Evolutionary conservation across 768 basidiomycete genomes (phyloP), one percentile per base, ranked within the genome.

Genomic region (Termitomyces heimii): DNA sequence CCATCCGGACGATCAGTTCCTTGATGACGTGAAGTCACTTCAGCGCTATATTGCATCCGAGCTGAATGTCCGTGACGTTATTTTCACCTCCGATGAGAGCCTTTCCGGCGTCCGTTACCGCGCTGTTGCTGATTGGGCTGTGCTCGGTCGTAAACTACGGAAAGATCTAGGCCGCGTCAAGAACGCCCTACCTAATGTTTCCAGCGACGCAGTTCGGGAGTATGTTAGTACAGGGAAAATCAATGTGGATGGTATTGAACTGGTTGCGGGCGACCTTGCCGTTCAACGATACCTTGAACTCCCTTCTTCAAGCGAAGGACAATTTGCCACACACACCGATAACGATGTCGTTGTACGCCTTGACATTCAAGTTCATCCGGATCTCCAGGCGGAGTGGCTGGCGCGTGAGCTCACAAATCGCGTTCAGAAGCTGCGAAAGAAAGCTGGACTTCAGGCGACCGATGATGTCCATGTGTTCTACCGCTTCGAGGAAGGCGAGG

Each of bases 311-410:
- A 73, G 76, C 12, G 80, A 84, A 65, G 82, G 79, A 47, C 85
- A 86, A 62, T 88, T 83, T 62, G 84, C 86, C 42, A 92, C 89
- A 29, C 86, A 94, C 60, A 93, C 94, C 22, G 92, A 98, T 73
- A 91, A 89, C 65, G 94, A 98, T 63, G 94, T 98, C 52, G 95
- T 97, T 49, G 82, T 98, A 60, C 81, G 96, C 47, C 84, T 99
- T 40, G 97, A 99, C 71, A 84, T 93, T 54, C 85, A 89, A 68
- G 81, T 88, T 46, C 91, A 97, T 65, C 81, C 88, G 0, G 93
- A 98, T 60, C 81, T 98, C 44, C 84, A 87, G 70, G 78, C 84
- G 51, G 91, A 98, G 75, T 94, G 92, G 78, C 78, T 94, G 26
- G 87, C 92, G 46, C 83, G 97, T 45, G 92, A 96, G 71, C 71